Evolutionary conservation across 306 rosid species (phyloP).

Genomic region (Elaeagnus macrophylla): DNA sequence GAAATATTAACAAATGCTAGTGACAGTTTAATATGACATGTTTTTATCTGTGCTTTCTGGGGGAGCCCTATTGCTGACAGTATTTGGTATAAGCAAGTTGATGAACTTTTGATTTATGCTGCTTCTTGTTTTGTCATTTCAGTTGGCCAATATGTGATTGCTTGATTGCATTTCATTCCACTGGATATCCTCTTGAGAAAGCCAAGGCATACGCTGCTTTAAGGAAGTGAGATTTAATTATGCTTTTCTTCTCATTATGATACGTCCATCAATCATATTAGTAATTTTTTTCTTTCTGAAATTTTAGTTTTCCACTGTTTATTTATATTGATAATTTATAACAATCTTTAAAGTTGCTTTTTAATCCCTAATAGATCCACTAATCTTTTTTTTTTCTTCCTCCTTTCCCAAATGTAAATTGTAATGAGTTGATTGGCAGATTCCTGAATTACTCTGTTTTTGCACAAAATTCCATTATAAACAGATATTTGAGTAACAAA

Average conservation of each 20-base stretch:
- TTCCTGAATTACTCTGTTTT: no score
- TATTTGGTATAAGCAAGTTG: conserved; percentile 3
- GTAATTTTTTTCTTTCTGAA: background rate
- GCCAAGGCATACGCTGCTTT: conserved; percentile 88
- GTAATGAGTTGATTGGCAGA: no score
- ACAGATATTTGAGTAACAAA: no score
- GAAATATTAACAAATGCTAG: no score
- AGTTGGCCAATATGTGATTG: conserved; percentile 97
- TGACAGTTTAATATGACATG: no score
- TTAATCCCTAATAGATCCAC: background rate
- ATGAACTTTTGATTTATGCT: conserved; percentile 16
- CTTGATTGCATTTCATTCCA: conserved; percentile 91
- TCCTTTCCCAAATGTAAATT: no score
- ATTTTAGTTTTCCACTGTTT: background rate
- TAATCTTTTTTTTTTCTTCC: background rate
- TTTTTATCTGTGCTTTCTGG: background rate
- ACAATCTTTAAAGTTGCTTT: background rate
- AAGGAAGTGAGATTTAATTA: conserved; percentile 69
- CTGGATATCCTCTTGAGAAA: conserved; percentile 86
- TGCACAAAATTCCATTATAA: no score
- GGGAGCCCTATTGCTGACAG: background rate
- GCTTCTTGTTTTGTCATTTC: conserved; percentile 31
- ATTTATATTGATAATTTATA: background rate
- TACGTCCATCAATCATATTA: conserved; percentile 12
- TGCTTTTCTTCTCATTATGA: conserved; percentile 13